Conservation (phyloP, 2,329 filamentous ascomycete species). For the Pezicula rhizophila region DNA sequence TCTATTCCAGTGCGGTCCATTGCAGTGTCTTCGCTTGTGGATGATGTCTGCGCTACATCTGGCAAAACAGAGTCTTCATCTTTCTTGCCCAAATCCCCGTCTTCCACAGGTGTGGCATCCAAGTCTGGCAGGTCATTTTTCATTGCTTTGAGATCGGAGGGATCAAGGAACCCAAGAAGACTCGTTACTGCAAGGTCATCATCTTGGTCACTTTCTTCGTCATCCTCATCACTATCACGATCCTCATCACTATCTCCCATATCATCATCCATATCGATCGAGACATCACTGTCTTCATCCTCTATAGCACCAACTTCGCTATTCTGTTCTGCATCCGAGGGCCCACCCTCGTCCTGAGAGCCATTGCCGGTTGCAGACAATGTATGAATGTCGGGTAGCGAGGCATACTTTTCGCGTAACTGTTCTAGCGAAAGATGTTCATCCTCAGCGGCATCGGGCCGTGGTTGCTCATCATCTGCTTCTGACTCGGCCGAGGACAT, state of each 20-base stretch:
- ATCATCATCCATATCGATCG: conserved; percentile 64
- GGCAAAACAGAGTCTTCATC: conserved; percentile 25
- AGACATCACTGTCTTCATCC: conserved; percentile 53
- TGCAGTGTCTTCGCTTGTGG: too few relatives aligned
- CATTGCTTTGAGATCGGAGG: conserved; percentile 29
- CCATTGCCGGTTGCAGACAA: conserved; percentile 25
- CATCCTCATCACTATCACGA: conserved; percentile 37
- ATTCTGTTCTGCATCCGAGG: conserved; percentile 19
- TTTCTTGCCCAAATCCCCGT: conserved; percentile 10
- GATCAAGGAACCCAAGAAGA: conserved; percentile 26
- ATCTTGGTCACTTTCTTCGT: conserved; percentile 27
- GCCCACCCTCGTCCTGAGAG: conserved; percentile 20
- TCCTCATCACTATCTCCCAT: conserved; percentile 49
- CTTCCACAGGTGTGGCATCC: neutral
- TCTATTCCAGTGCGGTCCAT: too few relatives aligned
- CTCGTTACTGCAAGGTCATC: conserved; percentile 38
- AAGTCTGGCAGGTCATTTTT: conserved; percentile 18
- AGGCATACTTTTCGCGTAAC: conserved; percentile 61
- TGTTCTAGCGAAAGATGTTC: conserved; percentile 65
- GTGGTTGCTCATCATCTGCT: conserved; percentile 40
- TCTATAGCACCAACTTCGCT: conserved; percentile 16
- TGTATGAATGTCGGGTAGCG: conserved; percentile 42
- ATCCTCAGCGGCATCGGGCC: conserved; percentile 46
- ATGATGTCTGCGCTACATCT: conserved; percentile 11
- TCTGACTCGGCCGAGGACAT: conserved; percentile 62